Evolutionary conservation across 768 basidiomycete species (phyloP), one percentile per base, ranked within the genome.

Genomic region (Amanita pseudoporphyria): DNA sequence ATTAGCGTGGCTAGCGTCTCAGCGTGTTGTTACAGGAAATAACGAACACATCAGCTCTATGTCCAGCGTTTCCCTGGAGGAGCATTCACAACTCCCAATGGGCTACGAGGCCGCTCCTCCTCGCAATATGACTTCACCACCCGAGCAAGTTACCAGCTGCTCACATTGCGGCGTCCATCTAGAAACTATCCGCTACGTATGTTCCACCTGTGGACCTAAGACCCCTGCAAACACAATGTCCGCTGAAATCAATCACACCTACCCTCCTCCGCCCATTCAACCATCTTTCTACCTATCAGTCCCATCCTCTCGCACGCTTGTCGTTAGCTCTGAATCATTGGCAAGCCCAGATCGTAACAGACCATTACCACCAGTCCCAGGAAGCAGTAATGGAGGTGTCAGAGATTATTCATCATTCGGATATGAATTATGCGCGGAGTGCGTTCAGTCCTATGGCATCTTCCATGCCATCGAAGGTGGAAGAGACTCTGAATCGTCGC

Each of bases 151-250:
- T 14, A 90, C 91, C 1, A 77, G 80, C 43, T 97, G 94, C 64
- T 92, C 90, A 1, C 78, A 79, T 40, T 97, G 94, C 57, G 85
- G 84, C 12, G 63, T 72, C 0, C 58, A 81, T 5, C 69, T 97
- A 16, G 84, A 90, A 45, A 75, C 79, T n/a, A 80, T 95, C 62
- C 82, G 89, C 40, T 96, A 97, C 62, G 83, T 94, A 12, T 97
- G 94, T 59, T 75, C 83, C 3, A 84, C 82, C 19, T 95, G 93
- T 57, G 91, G 90, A 7, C 86, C 88, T 64, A 88, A 82, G 62
- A 65, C 73, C 41, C 77, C 84, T 5, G 58, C 62, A 4, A 16
- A 14, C 3, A 14, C 22, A 28, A 13, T 13, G 45, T 62, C 44
- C 53, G 51, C 48, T 55, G 47, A 19, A 60, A 53, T 52, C 40